These are phyloP conservation scores for Silene vulgaris DNA, from an alignment of 179 eudicot species.

Conservation along the genomic window DNA sequence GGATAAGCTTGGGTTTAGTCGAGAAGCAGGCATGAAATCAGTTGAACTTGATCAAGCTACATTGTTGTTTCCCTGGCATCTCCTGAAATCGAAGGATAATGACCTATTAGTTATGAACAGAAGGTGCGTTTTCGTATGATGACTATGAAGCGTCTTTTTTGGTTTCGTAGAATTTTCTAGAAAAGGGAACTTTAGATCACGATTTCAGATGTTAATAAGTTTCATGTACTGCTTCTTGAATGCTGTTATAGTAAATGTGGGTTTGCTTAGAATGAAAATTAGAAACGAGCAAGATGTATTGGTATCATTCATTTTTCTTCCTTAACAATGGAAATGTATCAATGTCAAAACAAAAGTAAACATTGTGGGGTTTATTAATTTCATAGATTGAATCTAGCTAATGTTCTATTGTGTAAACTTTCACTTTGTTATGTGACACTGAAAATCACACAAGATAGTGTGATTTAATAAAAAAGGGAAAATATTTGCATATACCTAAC, in stretches of 20 bases:
- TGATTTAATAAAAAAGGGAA: too few species aligned
- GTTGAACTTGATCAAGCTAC: conserved; percentile 42
- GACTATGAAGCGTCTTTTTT: not conserved
- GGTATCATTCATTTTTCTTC: not conserved
- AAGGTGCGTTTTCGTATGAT: conserved; percentile 41
- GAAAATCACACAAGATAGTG: not conserved
- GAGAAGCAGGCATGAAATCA: conserved; percentile 30
- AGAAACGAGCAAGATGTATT: conserved; percentile 1
- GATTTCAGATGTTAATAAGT: not conserved
- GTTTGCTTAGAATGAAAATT: not conserved
- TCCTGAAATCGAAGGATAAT: conserved; percentile 44
- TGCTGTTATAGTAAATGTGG: not conserved
- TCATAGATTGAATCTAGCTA: not conserved
- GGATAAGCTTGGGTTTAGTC: conserved; percentile 48
- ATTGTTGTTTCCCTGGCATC: conserved; percentile 85
- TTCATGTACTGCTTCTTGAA: not conserved
- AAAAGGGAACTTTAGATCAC: not conserved
- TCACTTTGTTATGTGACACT: not conserved
- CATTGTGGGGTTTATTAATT: too few species aligned
- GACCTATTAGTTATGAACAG: conserved; percentile 52
- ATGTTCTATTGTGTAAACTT: not conserved
- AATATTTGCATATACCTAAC: not conserved
- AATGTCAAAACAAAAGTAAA: not conserved
- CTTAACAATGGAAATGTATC: not conserved
- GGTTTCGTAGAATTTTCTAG: not conserved